Conservation (phyloP, 2,329 filamentous ascomycete genomes). For the Mycosphaerella arachidis region DNA sequence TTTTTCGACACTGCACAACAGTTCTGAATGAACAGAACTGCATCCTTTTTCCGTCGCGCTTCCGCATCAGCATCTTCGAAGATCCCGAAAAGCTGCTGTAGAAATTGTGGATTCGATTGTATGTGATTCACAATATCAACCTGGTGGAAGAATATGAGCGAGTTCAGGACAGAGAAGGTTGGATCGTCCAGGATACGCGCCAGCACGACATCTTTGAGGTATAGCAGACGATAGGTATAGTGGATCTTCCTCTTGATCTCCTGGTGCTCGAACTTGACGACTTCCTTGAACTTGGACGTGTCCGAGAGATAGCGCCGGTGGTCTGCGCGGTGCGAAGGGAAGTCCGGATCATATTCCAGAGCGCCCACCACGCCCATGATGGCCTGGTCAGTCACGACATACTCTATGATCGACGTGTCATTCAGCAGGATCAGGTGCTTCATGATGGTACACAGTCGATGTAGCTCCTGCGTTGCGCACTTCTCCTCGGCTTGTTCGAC, state of each 20-base stretch:
- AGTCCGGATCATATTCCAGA: conserved; percentile 96
- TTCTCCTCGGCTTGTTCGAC: conserved; percentile 87
- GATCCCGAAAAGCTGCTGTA: conserved; percentile 82
- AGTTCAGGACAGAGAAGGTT: conserved; percentile 95
- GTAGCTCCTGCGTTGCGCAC: conserved; percentile 79
- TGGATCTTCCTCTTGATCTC: conserved; percentile 85
- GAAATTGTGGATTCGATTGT: conserved; percentile 72
- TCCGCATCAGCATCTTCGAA: conserved; percentile 64
- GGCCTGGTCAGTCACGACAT: conserved; percentile 83
- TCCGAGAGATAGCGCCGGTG: conserved; percentile 89
- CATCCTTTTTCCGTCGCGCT: conserved; percentile 75
- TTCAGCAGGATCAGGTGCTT: conserved; percentile 93
- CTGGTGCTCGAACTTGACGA: conserved; percentile 83
- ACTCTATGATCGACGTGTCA: conserved; percentile 90
- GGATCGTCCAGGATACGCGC: conserved; percentile 95
- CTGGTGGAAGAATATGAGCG: conserved; percentile 97
- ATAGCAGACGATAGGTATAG: conserved; percentile 91
- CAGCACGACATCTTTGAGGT: conserved; percentile 96
- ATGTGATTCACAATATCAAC: conserved; percentile 95
- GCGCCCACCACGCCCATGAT: conserved; percentile 91
- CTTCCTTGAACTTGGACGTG: conserved; percentile 89
- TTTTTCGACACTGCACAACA: conserved; percentile 94
- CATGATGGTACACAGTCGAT: conserved; percentile 95
- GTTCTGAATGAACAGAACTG: conserved; percentile 93
- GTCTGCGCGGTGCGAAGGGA: conserved; percentile 94